phyloP scores from a whole-genome alignment of 306 rosid genomes.

The Trifolium fragiferum region DNA sequence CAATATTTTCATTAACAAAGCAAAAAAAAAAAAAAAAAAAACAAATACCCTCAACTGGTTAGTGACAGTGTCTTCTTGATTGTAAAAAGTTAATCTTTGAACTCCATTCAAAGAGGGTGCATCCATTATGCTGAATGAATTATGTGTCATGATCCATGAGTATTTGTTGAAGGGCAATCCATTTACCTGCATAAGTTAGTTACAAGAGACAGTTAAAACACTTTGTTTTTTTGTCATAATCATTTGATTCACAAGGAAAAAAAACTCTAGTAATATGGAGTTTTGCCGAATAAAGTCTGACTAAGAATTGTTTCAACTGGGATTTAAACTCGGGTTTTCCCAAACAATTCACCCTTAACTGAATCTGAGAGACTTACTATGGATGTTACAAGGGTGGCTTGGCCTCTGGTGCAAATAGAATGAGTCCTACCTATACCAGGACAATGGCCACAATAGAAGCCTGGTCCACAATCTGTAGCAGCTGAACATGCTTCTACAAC shows the following conservation, averaged over 20 bases:
- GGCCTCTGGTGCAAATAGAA: slow-evolving; percentile 84
- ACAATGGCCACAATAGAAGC: slow-evolving; percentile 90
- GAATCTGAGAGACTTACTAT: slow-evolving; percentile 52
- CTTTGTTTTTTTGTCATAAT: too few relatives aligned
- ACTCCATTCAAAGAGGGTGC: slow-evolving; percentile 72
- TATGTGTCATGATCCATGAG: slow-evolving; percentile 91
- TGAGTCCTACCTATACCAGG: slow-evolving; percentile 69
- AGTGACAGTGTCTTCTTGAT: slow-evolving; percentile 93
- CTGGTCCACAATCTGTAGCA: slow-evolving; percentile 70
- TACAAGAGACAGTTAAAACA: background rate
- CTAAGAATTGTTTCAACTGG: too few relatives aligned
- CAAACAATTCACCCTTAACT: too few relatives aligned
- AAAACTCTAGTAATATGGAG: too few relatives aligned
- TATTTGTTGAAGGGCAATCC: slow-evolving; percentile 91
- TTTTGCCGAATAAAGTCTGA: too few relatives aligned
- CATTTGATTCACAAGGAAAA: too few relatives aligned
- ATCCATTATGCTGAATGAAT: slow-evolving; percentile 89
- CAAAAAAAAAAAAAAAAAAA: background rate
- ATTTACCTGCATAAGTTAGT: slow-evolving; percentile 56
- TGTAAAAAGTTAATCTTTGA: slow-evolving; percentile 85
- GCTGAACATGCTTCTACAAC: slow-evolving; percentile 78
- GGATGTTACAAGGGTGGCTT: slow-evolving; percentile 66
- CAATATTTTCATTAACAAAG: background rate
- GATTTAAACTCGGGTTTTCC: background rate
- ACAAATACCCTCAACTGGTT: slow-evolving; percentile 74